phyloP scores from a whole-genome alignment of 1,139 yeast species.

The Entelexis paramagnoliae region DNA sequence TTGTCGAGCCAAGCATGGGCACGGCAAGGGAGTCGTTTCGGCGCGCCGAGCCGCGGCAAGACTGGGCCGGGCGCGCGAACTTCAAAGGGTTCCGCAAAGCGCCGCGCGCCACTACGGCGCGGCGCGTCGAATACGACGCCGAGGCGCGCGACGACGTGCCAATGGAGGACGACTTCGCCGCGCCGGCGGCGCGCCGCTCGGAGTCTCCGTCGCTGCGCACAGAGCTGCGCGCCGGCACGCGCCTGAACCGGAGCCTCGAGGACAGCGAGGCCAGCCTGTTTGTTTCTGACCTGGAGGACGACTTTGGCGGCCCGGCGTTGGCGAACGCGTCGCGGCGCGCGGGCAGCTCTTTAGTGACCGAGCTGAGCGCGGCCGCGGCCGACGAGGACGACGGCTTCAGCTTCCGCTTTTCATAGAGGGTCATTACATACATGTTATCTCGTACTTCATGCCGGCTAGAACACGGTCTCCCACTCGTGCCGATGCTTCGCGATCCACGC shows the following conservation, averaged over 20 bases:
- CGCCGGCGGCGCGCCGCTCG: background rate
- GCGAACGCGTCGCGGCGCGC: background rate
- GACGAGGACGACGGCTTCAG: slow-evolving; percentile 17
- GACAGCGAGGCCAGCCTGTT: background rate
- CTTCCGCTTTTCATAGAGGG: slow-evolving; percentile 12
- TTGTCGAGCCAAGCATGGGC: background rate
- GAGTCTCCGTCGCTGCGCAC: background rate
- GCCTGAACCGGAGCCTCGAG: too few relatives aligned
- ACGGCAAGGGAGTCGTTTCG: background rate
- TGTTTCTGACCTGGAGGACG: background rate
- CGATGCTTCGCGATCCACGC: slow-evolving; percentile 56
- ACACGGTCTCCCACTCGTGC: slow-evolving; percentile 1
- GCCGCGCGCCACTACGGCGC: background rate
- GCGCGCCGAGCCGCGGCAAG: background rate
- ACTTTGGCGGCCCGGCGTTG: too few relatives aligned
- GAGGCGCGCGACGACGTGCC: background rate
- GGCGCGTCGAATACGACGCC: background rate
- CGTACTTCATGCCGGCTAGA: too few relatives aligned
- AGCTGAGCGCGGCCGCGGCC: background rate
- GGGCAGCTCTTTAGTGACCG: background rate
- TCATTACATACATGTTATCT: background rate
- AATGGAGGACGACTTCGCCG: background rate
- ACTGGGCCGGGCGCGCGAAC: slow-evolving; percentile 5
- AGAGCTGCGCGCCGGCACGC: background rate
- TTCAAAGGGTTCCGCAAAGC: slow-evolving; percentile 10